These are phyloP conservation scores for Dipteronia sinensis DNA, from an alignment of 345 rosid species.

Conservation along the genomic window DNA sequence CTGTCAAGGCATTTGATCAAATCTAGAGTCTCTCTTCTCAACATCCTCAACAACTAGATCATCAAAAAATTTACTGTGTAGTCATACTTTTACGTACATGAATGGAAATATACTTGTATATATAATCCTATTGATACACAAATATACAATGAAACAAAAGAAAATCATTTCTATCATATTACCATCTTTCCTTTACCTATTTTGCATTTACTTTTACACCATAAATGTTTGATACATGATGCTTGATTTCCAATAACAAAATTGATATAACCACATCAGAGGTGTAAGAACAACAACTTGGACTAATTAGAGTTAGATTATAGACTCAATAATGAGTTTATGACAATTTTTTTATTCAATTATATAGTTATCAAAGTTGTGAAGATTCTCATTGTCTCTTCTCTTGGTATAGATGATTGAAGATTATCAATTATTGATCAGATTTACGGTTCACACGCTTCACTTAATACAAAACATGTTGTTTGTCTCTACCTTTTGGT, in stretches of 20 bases:
- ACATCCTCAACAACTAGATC: slow-evolving; percentile 34
- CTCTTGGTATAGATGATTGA: too few relatives aligned
- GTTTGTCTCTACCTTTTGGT: too few relatives aligned
- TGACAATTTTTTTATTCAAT: neutral
- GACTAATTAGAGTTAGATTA: neutral
- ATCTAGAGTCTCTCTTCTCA: slow-evolving; percentile 44
- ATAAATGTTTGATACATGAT: too few relatives aligned
- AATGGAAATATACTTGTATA: too few relatives aligned
- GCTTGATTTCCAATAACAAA: too few relatives aligned
- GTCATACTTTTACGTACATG: neutral
- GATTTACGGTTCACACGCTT: too few relatives aligned
- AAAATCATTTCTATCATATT: neutral
- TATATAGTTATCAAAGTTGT: neutral
- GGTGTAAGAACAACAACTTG: neutral
- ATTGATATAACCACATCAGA: neutral
- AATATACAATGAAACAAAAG: neutral
- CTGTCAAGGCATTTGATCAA: slow-evolving; percentile 45
- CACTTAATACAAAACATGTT: too few relatives aligned
- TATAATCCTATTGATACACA: neutral
- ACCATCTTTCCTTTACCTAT: neutral
- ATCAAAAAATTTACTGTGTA: neutral
- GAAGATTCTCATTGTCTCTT: too few relatives aligned
- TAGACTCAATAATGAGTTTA: neutral
- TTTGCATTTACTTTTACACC: too few relatives aligned
- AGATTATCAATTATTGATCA: too few relatives aligned